Base-by-base conservation (phyloP, 208 protist genomes). In the Trypanosoma cruzi region DNA sequence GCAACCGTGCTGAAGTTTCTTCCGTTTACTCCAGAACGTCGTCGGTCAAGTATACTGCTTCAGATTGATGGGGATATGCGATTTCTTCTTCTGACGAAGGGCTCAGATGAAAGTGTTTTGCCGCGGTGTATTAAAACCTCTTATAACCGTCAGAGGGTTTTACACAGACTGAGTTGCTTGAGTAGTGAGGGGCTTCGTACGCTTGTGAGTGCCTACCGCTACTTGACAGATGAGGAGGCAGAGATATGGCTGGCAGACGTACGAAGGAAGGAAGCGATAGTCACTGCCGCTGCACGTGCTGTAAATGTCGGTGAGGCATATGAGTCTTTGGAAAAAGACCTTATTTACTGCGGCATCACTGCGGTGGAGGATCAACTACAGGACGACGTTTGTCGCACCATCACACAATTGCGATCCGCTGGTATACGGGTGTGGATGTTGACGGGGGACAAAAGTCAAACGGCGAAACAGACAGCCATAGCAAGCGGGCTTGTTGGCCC, bases 401-500 rank as follows among this genome's bases (percentile, higher is more conserved):
- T 98, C 28, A 49, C 77, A n/a, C 75, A 81, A 37, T 73, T 96
- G 46, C 65, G 87, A 26, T 26, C 85, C 48, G 93, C 92, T 34
- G 82, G 86, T 46, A 96, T 98, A 42, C 79, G 79, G 11, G 81
- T 98, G 36, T 98, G 95, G 95, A 98, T 98, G 96, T 79, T 99
- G 50, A 99, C 98, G 36, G 98, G 98, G 46, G 98, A 99, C 82
- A 99, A 99, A 80, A 78, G 87, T 54, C 90, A 99, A 80, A 99
- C 98, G 49, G 98, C 98, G 31, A 92, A 96, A 61, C 96, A 99
- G 78, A 98, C 99, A 65, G 97, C 88, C 32, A 72, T 89, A n/a
- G 78, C 83, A 14, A 88, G 83, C 49, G 83, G 83, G 14, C 73
- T 92, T 36, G 71, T 89, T 16, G 66, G 72, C 24, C 54, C 68